phyloP scores from a whole-genome alignment of 2,329 filamentous ascomycete species.

The Aureobasidium namibiae region DNA sequence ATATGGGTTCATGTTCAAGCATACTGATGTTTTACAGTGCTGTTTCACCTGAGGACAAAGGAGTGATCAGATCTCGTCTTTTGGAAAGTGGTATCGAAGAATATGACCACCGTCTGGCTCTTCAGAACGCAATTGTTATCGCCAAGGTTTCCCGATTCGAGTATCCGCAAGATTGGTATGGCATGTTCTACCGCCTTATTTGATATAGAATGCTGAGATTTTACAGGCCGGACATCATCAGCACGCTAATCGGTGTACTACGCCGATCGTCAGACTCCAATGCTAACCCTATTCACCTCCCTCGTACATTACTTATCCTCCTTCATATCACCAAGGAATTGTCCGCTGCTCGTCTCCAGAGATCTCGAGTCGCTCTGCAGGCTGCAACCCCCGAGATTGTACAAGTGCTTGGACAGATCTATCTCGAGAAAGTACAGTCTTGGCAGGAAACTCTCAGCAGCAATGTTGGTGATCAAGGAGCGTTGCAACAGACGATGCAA shows the following conservation, averaged over 20 bases:
- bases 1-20: neutral
- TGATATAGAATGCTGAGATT: neutral
- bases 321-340: constrained; percentile 87
- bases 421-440: constrained; percentile 60
- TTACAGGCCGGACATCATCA: constrained; percentile 38
- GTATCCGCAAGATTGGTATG: constrained; percentile 75
- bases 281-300: constrained; percentile 52
- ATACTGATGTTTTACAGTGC: constrained; percentile 33
- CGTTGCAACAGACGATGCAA: constrained; percentile 56
- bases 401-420: constrained; percentile 70
- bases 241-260: constrained; percentile 53
- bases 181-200: constrained; percentile 12
- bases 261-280: constrained; percentile 45
- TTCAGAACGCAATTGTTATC: constrained; percentile 81
- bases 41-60: constrained; percentile 63
- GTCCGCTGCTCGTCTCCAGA: constrained; percentile 66
- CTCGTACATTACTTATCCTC: constrained; percentile 66
- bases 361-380: constrained; percentile 68
- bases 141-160: constrained; percentile 86
- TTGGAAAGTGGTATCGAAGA: constrained; percentile 73
- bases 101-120: constrained; percentile 62
- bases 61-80: constrained; percentile 63
- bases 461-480: constrained; percentile 42
- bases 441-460: constrained; percentile 43
- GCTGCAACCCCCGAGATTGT: constrained; percentile 74